phyloP scores from a whole-genome alignment of 2,329 filamentous ascomycete genomes.

The Thielaviopsis cerberus region DNA sequence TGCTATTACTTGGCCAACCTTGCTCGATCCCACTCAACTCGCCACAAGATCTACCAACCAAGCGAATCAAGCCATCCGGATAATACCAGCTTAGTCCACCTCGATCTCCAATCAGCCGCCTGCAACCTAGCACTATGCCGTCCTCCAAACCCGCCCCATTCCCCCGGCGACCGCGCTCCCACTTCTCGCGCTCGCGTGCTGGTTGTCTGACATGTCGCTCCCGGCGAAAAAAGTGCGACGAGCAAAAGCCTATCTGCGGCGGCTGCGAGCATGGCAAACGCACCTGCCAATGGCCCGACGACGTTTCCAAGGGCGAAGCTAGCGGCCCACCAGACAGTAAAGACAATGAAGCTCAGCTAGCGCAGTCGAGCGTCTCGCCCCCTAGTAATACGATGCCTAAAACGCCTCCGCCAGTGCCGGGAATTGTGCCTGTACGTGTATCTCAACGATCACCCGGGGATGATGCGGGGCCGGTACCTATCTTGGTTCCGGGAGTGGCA shows the following conservation, averaged over 20 bases:
- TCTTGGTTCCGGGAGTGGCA: not conserved
- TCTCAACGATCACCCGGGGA: not conserved
- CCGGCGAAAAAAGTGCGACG: constrained; percentile 31
- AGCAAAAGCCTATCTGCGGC: constrained; percentile 24
- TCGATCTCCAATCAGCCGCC: not conserved
- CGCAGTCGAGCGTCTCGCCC: not conserved
- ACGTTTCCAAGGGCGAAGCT: not conserved
- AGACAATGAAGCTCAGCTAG: not conserved
- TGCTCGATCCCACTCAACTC: too few relatives aligned
- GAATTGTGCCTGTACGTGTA: constrained; percentile 1
- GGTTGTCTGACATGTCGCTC: constrained; percentile 27
- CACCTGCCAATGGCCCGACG: constrained; percentile 13
- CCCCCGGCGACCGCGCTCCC: constrained; percentile 4
- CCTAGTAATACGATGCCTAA: not conserved
- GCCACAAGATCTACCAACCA: too few relatives aligned
- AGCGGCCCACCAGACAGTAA: not conserved
- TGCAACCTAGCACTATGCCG: constrained; percentile 9
- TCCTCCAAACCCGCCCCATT: constrained; percentile 7
- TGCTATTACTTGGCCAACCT: too few relatives aligned
- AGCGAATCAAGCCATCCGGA: too few relatives aligned
- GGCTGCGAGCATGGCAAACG: constrained; percentile 19
- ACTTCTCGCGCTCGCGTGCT: constrained; percentile 14
- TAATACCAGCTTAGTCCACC: too few relatives aligned
- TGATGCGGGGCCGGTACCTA: not conserved
- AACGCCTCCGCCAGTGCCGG: constrained; percentile 3